Conservation (phyloP, 2,329 filamentous ascomycete genomes). For the Pseudogymnoascus sp. region DNA sequence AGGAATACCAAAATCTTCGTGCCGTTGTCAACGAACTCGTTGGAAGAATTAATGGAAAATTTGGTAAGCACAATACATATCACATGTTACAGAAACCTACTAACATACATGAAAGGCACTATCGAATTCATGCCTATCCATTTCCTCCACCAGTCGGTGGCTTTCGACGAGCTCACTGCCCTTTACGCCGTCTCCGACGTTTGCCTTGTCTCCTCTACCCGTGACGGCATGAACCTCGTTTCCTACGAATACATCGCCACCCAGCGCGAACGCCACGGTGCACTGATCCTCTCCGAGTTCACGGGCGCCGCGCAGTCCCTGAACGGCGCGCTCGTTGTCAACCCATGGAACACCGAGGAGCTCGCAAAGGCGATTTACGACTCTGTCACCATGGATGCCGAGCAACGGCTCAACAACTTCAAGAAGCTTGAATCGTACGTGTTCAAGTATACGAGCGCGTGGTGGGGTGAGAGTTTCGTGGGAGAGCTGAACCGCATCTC, state of each 20-base stretch:
- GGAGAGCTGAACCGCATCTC: conserved; percentile 53
- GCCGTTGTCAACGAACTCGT: conserved; percentile 96
- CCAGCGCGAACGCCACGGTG: conserved; percentile 81
- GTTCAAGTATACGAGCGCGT: conserved; percentile 93
- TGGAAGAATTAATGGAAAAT: conserved; percentile 92
- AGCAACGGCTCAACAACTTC: conserved; percentile 80
- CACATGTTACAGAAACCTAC: conserved; percentile 12
- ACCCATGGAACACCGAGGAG: conserved; percentile 98
- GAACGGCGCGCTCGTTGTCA: conserved; percentile 88
- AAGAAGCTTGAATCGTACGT: conserved; percentile 90
- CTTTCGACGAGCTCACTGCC: conserved; percentile 88
- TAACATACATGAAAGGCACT: conserved; percentile 46
- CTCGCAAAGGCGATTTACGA: conserved; percentile 88
- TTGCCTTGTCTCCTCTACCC: conserved; percentile 86
- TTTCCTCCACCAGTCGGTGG: conserved; percentile 93
- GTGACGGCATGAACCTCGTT: conserved; percentile 97
- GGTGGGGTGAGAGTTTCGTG: conserved; percentile 94
- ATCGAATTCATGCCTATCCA: conserved; percentile 99
- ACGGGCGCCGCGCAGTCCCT: conserved; percentile 91
- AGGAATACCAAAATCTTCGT: conserved; percentile 94
- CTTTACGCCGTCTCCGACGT: conserved; percentile 89
- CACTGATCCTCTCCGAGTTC: conserved; percentile 94
- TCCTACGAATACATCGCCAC: conserved; percentile 97
- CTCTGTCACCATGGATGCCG: conserved; percentile 90
- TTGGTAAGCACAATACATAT: conserved; percentile 42